Conservation (phyloP, 2,329 filamentous ascomycete genomes). For the Talaromyces funiculosus region DNA sequence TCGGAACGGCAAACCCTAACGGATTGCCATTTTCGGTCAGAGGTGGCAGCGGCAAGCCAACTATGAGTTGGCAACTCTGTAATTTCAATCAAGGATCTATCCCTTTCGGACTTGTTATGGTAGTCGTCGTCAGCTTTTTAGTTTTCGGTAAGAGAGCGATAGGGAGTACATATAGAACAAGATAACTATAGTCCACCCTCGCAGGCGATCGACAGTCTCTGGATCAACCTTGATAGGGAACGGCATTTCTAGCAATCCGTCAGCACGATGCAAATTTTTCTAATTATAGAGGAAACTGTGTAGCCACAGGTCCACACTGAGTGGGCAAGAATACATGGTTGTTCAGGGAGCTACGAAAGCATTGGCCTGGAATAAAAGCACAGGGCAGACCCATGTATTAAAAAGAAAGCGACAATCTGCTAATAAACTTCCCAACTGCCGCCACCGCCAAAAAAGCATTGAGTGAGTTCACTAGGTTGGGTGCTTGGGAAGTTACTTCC, state of each 20-base stretch:
- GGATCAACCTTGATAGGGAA: background rate
- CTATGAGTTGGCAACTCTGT: background rate
- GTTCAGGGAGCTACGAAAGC: background rate
- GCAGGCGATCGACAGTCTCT: background rate
- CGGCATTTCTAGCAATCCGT: background rate
- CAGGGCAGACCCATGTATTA: background rate
- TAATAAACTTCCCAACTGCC: background rate
- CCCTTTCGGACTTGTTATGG: background rate
- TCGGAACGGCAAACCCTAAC: conserved; percentile 10
- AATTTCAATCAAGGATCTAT: background rate
- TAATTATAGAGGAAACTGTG: background rate
- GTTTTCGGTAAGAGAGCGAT: background rate
- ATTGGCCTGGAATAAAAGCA: conserved; percentile 13
- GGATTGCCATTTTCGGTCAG: background rate
- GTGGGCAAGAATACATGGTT: background rate
- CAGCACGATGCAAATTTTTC: background rate
- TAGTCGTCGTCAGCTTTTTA: background rate
- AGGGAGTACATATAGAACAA: background rate
- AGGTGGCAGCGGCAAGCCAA: conserved; percentile 6
- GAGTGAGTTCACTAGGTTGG: background rate
- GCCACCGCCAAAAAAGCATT: conserved; percentile 1
- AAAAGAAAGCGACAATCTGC: background rate
- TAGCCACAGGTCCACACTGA: background rate
- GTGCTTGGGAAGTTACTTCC: background rate
- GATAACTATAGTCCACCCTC: background rate